Percentiles rank a stretch among this genome's conserved stretches.
Conservation (phyloP, 306 rosid genomes). For the Casuarina cunninghamiana region DNA sequence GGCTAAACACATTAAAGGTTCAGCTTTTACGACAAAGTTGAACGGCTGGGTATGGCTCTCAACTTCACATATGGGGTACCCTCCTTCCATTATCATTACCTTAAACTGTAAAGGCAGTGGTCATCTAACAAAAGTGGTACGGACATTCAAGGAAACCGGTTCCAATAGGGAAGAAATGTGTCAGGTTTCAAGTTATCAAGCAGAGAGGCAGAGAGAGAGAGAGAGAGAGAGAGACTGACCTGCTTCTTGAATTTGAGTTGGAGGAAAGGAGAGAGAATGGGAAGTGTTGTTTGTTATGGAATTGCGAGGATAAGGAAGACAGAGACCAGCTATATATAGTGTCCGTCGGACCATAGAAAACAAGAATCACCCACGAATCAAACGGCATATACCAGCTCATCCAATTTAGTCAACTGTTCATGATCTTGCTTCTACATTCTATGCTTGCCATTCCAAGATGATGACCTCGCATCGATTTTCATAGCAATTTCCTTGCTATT, state of each 20-base stretch:
- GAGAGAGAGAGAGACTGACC: conserved; percentile 19
- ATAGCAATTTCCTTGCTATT: background rate
- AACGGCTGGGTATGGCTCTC: background rate
- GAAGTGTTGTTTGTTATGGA: background rate
- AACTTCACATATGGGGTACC: background rate
- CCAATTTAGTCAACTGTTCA: background rate
- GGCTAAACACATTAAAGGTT: too few relatives aligned
- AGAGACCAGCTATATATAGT: background rate
- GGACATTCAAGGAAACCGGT: background rate
- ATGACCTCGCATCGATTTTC: background rate
- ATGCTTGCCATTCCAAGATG: background rate
- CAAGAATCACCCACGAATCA: conserved; percentile 20
- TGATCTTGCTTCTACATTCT: background rate
- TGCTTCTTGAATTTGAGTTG: background rate
- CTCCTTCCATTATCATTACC: background rate
- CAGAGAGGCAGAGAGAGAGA: background rate
- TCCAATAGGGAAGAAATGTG: background rate
- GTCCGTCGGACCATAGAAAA: background rate
- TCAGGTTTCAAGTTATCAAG: background rate
- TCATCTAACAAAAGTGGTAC: background rate
- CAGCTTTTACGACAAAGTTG: background rate
- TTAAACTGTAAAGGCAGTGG: background rate
- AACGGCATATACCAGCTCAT: background rate
- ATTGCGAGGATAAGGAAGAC: conserved; percentile 2
- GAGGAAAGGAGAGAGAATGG: background rate